Base-by-base conservation (phyloP, 83 land plant species). In the Diphasiastrum complanatum region DNA sequence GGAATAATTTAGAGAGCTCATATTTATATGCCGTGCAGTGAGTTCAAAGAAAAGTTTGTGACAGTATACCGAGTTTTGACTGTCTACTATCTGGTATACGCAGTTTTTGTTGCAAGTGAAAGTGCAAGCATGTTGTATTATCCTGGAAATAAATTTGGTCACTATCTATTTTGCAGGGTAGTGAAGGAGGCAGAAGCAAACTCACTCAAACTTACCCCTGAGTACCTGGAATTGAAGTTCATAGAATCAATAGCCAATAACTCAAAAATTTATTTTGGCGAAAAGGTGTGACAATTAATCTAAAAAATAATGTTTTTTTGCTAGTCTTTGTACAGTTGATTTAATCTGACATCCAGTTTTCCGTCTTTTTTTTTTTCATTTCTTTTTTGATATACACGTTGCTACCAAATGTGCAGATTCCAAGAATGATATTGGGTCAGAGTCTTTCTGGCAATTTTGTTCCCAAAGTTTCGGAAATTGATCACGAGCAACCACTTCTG, bases 101-200 rank as follows among this genome's bases (percentile, higher is more conserved):
- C n/a, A n/a, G n/a, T n/a, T n/a, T n/a, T n/a, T n/a, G n/a, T n/a
- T n/a, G n/a, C n/a, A n/a, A n/a, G n/a, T n/a, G n/a, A n/a, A n/a
- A n/a, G n/a, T n/a, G n/a, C n/a, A n/a, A n/a, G n/a, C n/a, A n/a
- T n/a, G n/a, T n/a, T n/a, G n/a, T n/a, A n/a, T n/a, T n/a, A n/a
- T n/a, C n/a, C n/a, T n/a, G n/a, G n/a, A n/a, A n/a, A n/a, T n/a
- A n/a, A n/a, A n/a, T n/a, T n/a, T n/a, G n/a, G n/a, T n/a, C n/a
- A n/a, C n/a, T n/a, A n/a, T n/a, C n/a, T n/a, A n/a, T n/a, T n/a
- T n/a, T 50, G 24, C 53, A 55, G 59, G 35, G 59, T 55, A 18
- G 31, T 55, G 59, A 55, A 30, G 59, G 59, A 55, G 34, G 59
- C 35, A 26, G 59, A 55, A 27, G 59, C 59, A 26, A 55, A 55